These are phyloP conservation scores for Ambrosiella xylebori DNA, from an alignment of 2,329 filamentous ascomycete species.

Conservation along the genomic window DNA sequence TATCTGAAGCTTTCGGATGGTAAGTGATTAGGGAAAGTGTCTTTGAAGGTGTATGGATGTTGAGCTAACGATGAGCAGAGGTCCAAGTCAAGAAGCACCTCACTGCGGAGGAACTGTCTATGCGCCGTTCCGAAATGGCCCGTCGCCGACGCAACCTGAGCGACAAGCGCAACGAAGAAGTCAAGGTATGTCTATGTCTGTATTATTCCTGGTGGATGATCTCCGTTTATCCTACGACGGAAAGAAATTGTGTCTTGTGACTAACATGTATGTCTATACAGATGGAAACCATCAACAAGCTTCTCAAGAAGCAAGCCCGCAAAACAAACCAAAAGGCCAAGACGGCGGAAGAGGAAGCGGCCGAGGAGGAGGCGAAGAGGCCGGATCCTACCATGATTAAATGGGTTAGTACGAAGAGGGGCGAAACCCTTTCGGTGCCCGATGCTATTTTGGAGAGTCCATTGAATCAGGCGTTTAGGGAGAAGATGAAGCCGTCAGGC, in stretches of 20 bases:
- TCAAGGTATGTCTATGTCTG: slow-evolving; percentile 30
- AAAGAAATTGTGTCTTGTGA: background rate
- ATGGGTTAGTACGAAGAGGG: slow-evolving; percentile 52
- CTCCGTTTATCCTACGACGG: background rate
- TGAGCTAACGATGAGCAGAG: slow-evolving; percentile 26
- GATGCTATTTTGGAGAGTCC: slow-evolving; percentile 50
- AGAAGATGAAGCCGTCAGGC: slow-evolving; percentile 5
- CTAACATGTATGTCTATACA: slow-evolving; percentile 20
- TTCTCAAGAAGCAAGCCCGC: slow-evolving; percentile 70
- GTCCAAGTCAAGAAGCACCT: slow-evolving; percentile 47
- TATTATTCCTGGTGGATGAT: background rate
- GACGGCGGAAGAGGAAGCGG: slow-evolving; percentile 20
- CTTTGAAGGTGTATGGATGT: background rate
- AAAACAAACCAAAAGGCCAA: slow-evolving; percentile 45
- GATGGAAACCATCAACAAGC: slow-evolving; percentile 85
- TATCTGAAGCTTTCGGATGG: slow-evolving; percentile 45
- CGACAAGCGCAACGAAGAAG: slow-evolving; percentile 46
- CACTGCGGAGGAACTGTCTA: slow-evolving; percentile 43
- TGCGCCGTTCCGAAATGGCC: slow-evolving; percentile 46
- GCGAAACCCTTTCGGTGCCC: slow-evolving; percentile 46
- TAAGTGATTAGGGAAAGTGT: slow-evolving; percentile 18
- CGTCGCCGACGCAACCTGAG: slow-evolving; percentile 43
- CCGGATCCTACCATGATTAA: slow-evolving; percentile 47
- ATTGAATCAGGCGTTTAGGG: slow-evolving; percentile 39
- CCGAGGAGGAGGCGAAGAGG: slow-evolving; percentile 32